These are phyloP conservation scores for Emergomyces orientalis DNA, from an alignment of 2,329 filamentous ascomycete species.

Conservation along the genomic window DNA sequence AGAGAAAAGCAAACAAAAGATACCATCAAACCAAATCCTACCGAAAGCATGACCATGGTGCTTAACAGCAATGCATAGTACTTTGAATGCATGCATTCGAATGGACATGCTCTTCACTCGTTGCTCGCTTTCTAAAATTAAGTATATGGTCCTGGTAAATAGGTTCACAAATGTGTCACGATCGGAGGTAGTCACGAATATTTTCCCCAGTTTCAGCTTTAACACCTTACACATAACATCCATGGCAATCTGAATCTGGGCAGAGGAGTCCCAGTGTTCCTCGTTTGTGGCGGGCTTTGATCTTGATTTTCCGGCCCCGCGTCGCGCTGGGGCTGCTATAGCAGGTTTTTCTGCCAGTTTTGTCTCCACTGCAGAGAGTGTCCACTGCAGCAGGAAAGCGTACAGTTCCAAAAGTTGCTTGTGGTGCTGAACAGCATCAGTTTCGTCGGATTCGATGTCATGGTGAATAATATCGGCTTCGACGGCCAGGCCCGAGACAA, in stretches of 20 bases:
- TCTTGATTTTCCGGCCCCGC: constrained; percentile 69
- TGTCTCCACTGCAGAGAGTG: constrained; percentile 83
- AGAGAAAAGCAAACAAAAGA: not conserved
- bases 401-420: constrained; percentile 90
- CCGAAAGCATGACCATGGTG: constrained; percentile 95
- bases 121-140: constrained; percentile 88
- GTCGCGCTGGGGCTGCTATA: constrained; percentile 57
- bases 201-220: constrained; percentile 80
- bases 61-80: constrained; percentile 91
- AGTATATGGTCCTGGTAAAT: constrained; percentile 85
- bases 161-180: constrained; percentile 89
- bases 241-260: constrained; percentile 77
- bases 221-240: constrained; percentile 95
- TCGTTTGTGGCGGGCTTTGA: constrained; percentile 60
- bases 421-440: constrained; percentile 75
- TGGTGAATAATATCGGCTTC: constrained; percentile 78
- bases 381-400: constrained; percentile 90
- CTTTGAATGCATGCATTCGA: constrained; percentile 95
- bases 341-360: constrained; percentile 86
- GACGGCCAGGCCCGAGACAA: constrained; percentile 74
- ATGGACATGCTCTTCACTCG: constrained; percentile 81
- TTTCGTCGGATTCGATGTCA: constrained; percentile 85
- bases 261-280: constrained; percentile 75
- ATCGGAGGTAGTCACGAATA: constrained; percentile 94
- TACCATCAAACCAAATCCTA: constrained; percentile 30